Base-by-base conservation (phyloP, 352 stramenopile genomes). In the Globisporangium sylvaticum region DNA sequence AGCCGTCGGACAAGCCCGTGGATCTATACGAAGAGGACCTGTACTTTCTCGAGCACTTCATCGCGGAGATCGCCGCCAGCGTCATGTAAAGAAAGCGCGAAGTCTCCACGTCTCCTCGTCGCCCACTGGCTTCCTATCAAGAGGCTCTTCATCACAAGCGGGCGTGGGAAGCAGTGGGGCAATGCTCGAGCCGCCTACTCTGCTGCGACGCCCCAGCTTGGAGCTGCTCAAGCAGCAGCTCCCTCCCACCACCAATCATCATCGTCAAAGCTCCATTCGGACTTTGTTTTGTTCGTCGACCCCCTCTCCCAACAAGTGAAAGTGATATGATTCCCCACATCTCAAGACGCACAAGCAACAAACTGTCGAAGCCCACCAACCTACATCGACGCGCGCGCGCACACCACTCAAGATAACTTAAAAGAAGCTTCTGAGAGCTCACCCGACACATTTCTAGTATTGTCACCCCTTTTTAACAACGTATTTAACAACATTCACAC, bases 41-140 rank as follows among this genome's bases (percentile, higher is more conserved):
- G 9, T 92, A 87, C 74, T 92, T 92, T 63, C 76, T 92, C 42
- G 84, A 92, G 68, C 81, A 90, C 73, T 92, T 92, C 53, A 90
- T 92, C 68, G 76, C 79, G 62, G 84, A 91, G 76, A 92, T 92
- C 73, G 84, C 80, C 56, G 74, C 68, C 48, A 70, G 55, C n/a
- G 69, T 46, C 31, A 55, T 80, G 54, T 80, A 67, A 74, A 31
- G 15, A n/a, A 34, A 37, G 31, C 31, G 3, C 31, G 9, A 58
- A 37, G 18, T 6, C 14, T 10, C n/a, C n/a, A n/a, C n/a, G 31
- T 58, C 22, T 20, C 34, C 10, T 12, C 4, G 14, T 42, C 9
- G n/a, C 3, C 37, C 24, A 25, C 27, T 20, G 42, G 6, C 42
- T 55, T 18, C 25, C 15, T 18, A 27, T 46, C 25, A 27, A 56